phyloP scores from a whole-genome alignment of 805 yeast species.

The Kuraishia molischiana region DNA sequence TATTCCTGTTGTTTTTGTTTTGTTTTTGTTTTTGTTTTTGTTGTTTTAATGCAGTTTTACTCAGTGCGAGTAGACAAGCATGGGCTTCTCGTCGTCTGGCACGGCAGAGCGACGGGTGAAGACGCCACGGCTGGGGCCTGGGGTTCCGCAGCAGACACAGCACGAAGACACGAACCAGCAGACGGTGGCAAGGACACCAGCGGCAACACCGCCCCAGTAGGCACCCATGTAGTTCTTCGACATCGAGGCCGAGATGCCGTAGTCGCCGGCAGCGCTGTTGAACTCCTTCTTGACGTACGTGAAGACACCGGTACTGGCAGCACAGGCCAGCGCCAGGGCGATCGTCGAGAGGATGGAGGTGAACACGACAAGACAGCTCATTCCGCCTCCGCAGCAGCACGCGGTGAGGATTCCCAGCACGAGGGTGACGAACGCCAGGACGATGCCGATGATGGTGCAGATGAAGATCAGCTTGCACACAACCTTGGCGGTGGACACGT shows the following conservation, averaged over 20 bases:
- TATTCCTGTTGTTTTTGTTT: too few species aligned
- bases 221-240: slow-evolving; percentile 13
- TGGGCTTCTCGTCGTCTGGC: slow-evolving; percentile 3
- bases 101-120: neutral
- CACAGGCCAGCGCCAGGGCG: slow-evolving; percentile 34
- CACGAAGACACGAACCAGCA: slow-evolving; percentile 9
- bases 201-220: slow-evolving; percentile 16
- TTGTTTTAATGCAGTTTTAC: too few species aligned
- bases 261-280: slow-evolving; percentile 33
- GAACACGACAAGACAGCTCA: slow-evolving; percentile 34
- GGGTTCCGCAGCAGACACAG: neutral
- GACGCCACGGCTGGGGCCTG: neutral
- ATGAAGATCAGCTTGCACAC: slow-evolving; percentile 52
- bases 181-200: slow-evolving; percentile 7
- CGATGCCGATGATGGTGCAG: slow-evolving; percentile 39
- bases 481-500: slow-evolving; percentile 31
- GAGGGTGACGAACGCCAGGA: slow-evolving; percentile 28
- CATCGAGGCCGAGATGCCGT: slow-evolving; percentile 47
- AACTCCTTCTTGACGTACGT: slow-evolving; percentile 36
- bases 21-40: too few species aligned
- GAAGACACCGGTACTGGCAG: slow-evolving; percentile 56
- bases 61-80: slow-evolving; percentile 1
- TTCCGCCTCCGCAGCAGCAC: slow-evolving; percentile 21
- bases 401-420: slow-evolving; percentile 34
- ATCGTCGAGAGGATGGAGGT: slow-evolving; percentile 30